Base-by-base conservation (phyloP, 768 basidiomycete genomes). In the Mrakia blollopis region DNA sequence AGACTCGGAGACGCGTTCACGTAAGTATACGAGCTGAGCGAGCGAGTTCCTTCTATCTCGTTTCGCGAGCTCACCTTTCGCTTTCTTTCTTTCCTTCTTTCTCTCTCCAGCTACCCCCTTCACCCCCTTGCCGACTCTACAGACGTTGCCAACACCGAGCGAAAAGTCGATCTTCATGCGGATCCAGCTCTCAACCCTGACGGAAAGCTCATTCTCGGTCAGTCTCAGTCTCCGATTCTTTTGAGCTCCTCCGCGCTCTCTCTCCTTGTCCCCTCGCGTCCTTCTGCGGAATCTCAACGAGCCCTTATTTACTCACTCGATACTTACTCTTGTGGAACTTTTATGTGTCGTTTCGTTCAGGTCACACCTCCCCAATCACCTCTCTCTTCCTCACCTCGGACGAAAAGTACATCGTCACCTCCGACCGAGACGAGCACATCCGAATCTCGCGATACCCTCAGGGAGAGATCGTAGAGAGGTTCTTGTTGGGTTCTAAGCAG, bases 341-440 rank as follows among this genome's bases (percentile, higher is more conserved):
- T 16, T 52, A 52, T n/a, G n/a, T n/a, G n/a, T n/a, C n/a, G 7
- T 52, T 16, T 16, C 23, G 16, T 52, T 18, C 54, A 54, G 54
- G 97, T 13, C 97, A 99, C 81, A 89, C 91, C 1, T 97, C 94
- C 18, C 88, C 93, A 60, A 84, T 98, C 76, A 96, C 91, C 16
- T 84, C 87, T 0, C 90, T 91, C 82, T 80, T 90, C 62, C 87
- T 96, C 74, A 87, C 89, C 0, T 82, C 83, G 0, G 90, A 92
- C 81, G 89, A 79, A 28, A 87, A 86, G 72, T 90, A 87, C 81
- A 90, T 99, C 80, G 87, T 98, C 79, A 93, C 94, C 0, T 91
- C 93, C 0, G 97, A 98, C 81, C 85, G 97, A 63, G 97, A 99
- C 81, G 97, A 98, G 82, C 97, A 98, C 81, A 91, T 99, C 71